Evolutionary conservation across 179 eudicot species (phyloP).

Genomic region (Sideroxylon spinosum): DNA sequence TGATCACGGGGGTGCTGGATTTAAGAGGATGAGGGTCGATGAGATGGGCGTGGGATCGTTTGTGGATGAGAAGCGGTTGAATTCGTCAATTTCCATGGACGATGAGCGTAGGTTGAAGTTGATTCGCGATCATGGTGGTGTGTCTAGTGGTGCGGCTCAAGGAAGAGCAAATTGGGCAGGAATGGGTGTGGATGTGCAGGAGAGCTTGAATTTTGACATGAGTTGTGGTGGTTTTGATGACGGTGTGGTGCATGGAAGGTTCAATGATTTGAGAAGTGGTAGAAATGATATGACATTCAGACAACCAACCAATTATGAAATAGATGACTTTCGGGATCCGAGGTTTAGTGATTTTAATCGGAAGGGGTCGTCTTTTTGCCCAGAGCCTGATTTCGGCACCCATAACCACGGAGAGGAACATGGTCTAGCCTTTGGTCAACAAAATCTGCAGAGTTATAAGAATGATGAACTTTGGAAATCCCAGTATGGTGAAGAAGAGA

Average conservation of each 20-base stretch:
- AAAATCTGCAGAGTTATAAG: not conserved
- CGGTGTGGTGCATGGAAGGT: constrained; percentile 11
- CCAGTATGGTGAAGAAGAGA: constrained; percentile 26
- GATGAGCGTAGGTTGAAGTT: constrained; percentile 55
- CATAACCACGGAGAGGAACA: constrained; percentile 23
- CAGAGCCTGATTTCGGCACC: not conserved
- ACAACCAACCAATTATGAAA: not conserved
- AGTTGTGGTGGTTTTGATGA: constrained; percentile 8
- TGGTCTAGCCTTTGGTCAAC: constrained; percentile 17
- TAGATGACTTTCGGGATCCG: constrained; percentile 15
- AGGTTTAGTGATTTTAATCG: constrained; percentile 17
- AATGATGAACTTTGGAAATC: constrained; percentile 20
- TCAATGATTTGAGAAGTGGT: constrained; percentile 17
- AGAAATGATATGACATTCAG: not conserved
- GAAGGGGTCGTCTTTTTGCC: not conserved
- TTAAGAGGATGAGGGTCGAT: constrained; percentile 62
- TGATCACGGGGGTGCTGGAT: constrained; percentile 29
- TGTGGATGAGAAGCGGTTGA: constrained; percentile 16
- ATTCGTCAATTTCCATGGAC: constrained; percentile 21
- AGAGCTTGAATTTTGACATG: constrained; percentile 22
- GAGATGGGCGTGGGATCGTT: constrained; percentile 28
- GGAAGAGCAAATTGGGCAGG: not conserved
- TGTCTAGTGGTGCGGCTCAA: not conserved
- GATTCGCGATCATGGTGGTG: constrained; percentile 67
- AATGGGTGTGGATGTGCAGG: constrained; percentile 10